A percentile compares a stretch with the other conserved stretches of the same genome.
These are phyloP conservation scores for Blastobotrys arbuscula DNA, from an alignment of 1,139 yeast species.

Conservation along the genomic window DNA sequence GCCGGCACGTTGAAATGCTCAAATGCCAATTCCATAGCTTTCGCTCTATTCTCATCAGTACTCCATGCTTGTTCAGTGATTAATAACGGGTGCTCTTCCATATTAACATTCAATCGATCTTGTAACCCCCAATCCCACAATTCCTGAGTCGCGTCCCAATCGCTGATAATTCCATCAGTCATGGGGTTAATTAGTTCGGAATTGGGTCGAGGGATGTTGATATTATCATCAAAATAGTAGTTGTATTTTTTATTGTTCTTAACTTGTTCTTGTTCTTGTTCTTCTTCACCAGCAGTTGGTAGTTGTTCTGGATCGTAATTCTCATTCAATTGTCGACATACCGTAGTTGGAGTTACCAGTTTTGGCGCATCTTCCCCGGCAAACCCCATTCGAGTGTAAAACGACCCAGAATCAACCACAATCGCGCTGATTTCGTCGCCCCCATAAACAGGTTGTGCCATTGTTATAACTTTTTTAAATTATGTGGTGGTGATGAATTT, in stretches of 20 bases:
- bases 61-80: slow-evolving; percentile 89
- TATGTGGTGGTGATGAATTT: not conserved
- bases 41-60: slow-evolving; percentile 58
- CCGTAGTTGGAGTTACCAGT: slow-evolving; percentile 58
- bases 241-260: slow-evolving; percentile 2
- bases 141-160: slow-evolving; percentile 41
- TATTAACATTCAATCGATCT: slow-evolving; percentile 45
- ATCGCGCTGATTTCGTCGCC: slow-evolving; percentile 88
- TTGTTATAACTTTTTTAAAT: not conserved
- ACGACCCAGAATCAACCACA: slow-evolving; percentile 88
- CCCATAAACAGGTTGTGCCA: slow-evolving; percentile 42
- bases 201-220: slow-evolving; percentile 31
- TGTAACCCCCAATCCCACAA: slow-evolving; percentile 37
- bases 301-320: slow-evolving; percentile 21
- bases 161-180: slow-evolving; percentile 36
- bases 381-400: slow-evolving; percentile 76
- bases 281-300: slow-evolving; percentile 9
- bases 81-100: slow-evolving; percentile 67
- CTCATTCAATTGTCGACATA: slow-evolving; percentile 24
- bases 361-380: slow-evolving; percentile 95
- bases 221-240: slow-evolving; percentile 32
- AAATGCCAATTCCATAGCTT: slow-evolving; percentile 67
- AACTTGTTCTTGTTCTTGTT: not conserved
- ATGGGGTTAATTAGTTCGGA: slow-evolving; percentile 35
- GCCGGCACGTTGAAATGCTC: slow-evolving; percentile 80